These are phyloP conservation scores for Scytalidium sp. DNA, from an alignment of 2,329 filamentous ascomycete species.

Conservation along the genomic window DNA sequence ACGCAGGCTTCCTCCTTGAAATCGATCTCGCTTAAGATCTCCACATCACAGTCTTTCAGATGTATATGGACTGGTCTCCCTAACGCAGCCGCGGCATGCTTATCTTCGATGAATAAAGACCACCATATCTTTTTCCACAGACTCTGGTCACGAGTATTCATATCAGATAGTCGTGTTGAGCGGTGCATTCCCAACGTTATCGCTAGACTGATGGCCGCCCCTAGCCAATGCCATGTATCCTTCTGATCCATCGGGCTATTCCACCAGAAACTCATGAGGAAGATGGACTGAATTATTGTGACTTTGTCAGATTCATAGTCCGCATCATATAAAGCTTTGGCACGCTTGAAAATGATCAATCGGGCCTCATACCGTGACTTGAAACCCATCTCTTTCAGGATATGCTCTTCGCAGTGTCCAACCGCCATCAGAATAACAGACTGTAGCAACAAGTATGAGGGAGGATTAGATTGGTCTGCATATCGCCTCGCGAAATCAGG, in stretches of 20 bases:
- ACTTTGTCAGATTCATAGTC: slow-evolving; percentile 96
- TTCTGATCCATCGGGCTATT: too few species aligned
- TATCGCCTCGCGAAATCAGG: slow-evolving; percentile 93
- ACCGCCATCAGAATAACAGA: slow-evolving; percentile 90
- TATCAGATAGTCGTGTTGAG: slow-evolving; percentile 86
- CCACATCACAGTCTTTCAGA: slow-evolving; percentile 90
- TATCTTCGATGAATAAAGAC: slow-evolving; percentile 90
- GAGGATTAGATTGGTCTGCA: slow-evolving; percentile 83
- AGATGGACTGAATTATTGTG: slow-evolving; percentile 88
- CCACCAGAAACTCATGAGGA: slow-evolving; percentile 98
- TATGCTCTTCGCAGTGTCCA: slow-evolving; percentile 89
- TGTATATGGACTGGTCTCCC: slow-evolving; percentile 91
- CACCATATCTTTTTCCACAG: slow-evolving; percentile 98
- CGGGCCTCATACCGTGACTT: too few species aligned
- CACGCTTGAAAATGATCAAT: too few species aligned
- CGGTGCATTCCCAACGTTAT: slow-evolving; percentile 98
- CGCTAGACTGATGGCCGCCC: too few species aligned
- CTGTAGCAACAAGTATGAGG: slow-evolving; percentile 85
- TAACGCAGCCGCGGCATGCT: slow-evolving; percentile 88
- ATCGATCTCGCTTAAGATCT: too few species aligned
- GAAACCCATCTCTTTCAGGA: slow-evolving; percentile 95
- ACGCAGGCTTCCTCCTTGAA: too few species aligned
- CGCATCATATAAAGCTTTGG: slow-evolving; percentile 91
- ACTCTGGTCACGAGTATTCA: slow-evolving; percentile 86
- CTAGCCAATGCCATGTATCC: too few species aligned